A percentile compares a stretch with the other conserved stretches of the same genome.
Conservation (phyloP, 257 asterid genomes). For the Marsdenia floribunda region DNA sequence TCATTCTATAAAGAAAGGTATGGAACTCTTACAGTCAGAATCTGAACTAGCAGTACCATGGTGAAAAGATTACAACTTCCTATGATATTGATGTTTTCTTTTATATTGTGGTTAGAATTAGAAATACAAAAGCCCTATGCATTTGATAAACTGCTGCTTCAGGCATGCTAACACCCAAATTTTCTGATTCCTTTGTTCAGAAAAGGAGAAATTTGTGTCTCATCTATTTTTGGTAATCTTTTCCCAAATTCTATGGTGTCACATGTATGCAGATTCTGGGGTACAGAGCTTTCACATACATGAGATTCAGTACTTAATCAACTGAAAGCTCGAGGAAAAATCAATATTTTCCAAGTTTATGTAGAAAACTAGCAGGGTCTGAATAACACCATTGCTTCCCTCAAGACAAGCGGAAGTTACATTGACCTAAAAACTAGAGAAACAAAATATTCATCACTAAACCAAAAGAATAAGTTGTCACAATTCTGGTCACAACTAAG, state of each 20-base stretch:
- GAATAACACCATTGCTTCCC: not conserved
- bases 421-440: not conserved
- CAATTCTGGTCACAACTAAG: not conserved
- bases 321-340: not conserved
- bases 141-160: not conserved
- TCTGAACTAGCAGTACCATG: not conserved
- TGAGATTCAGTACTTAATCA: too few species aligned
- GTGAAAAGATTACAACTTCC: not conserved
- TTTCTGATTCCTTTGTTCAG: too few species aligned
- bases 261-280: too few species aligned
- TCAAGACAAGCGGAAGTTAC: not conserved
- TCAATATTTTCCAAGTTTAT: too few species aligned
- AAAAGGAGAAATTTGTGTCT: too few species aligned
- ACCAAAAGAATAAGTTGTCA: not conserved
- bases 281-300: too few species aligned
- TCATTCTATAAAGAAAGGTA: not conserved
- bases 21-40: not conserved
- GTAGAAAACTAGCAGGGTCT: not conserved
- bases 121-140: not conserved
- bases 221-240: too few species aligned
- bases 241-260: too few species aligned
- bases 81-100: not conserved
- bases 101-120: not conserved
- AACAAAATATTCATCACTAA: not conserved
- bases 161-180: not conserved